phyloP scores from a whole-genome alignment of 1,284 basidiomycete species.

The Clitocybe nebularis region DNA sequence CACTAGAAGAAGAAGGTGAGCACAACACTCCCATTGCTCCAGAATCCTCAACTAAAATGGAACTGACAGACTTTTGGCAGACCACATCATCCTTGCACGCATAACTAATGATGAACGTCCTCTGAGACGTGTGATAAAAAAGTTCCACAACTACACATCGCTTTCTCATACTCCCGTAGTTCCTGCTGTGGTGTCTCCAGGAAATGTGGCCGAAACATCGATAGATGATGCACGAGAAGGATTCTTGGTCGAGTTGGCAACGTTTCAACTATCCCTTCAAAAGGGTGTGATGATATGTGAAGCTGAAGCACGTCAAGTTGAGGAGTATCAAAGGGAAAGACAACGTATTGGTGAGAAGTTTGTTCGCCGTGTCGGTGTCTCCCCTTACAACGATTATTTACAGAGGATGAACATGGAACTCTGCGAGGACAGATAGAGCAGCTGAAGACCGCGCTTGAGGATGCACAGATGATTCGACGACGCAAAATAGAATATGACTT shows the following conservation, averaged over 20 bases:
- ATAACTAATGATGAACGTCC: conserved; percentile 75
- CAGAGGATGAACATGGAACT: conserved; percentile 67
- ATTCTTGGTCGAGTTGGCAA: conserved; percentile 69
- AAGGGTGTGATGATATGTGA: conserved; percentile 78
- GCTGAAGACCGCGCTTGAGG: conserved; percentile 68
- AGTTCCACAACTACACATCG: conserved; percentile 68
- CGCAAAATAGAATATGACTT: conserved; percentile 82
- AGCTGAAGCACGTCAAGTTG: conserved; percentile 75
- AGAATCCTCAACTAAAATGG: conserved; percentile 14
- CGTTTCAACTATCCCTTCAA: conserved; percentile 68
- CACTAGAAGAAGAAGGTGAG: conserved; percentile 67
- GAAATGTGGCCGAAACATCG: conserved; percentile 29
- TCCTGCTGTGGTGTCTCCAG: conserved; percentile 29
- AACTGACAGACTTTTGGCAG: conserved; percentile 35
- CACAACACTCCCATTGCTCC: conserved; percentile 6
- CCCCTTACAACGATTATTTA: background rate
- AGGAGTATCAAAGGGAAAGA: conserved; percentile 71
- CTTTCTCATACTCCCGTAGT: conserved; percentile 49
- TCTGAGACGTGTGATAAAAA: conserved; percentile 71
- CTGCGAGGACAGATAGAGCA: conserved; percentile 68
- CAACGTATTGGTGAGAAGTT: conserved; percentile 59
- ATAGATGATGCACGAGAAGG: conserved; percentile 72
- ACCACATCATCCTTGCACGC: conserved; percentile 71
- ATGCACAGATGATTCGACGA: conserved; percentile 68
- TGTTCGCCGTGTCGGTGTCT: conserved; percentile 7